Evolutionary conservation across 202 grass and related monocot species (phyloP).

Genomic region (Setaria italica): DNA sequence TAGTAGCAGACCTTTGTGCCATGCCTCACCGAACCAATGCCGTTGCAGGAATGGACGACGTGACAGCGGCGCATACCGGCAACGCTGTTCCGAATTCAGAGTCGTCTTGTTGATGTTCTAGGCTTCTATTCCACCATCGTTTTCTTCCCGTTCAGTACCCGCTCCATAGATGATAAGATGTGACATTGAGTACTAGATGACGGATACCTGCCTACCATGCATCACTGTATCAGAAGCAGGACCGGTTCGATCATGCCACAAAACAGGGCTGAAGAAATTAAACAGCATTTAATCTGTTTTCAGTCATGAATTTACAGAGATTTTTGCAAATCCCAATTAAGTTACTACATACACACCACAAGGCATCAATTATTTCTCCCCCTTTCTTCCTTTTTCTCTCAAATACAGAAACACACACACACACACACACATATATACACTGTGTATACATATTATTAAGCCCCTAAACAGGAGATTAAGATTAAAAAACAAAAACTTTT

Average conservation of each 20-base stretch:
- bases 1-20: not conserved
- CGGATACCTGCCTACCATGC: not conserved
- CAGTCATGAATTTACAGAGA: not conserved
- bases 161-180: not conserved
- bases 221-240: not conserved
- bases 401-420: not conserved
- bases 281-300: not conserved
- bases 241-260: not conserved
- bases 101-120: not conserved
- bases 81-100: slow-evolving; percentile 1
- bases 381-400: not conserved
- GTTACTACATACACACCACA: not conserved
- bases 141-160: slow-evolving; percentile 16
- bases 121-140: not conserved
- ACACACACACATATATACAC: not conserved
- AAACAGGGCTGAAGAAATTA: not conserved
- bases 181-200: not conserved
- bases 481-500: not conserved
- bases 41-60: not conserved
- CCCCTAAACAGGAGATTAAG: not conserved
- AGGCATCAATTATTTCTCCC: not conserved
- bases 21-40: not conserved
- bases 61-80: not conserved
- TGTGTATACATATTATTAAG: slow-evolving; percentile 44
- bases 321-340: not conserved